Evolutionary conservation across 2,329 filamentous ascomycete genomes (phyloP), one percentile per base, ranked within the genome.

Genomic region (Colletotrichum orchidophilum): DNA sequence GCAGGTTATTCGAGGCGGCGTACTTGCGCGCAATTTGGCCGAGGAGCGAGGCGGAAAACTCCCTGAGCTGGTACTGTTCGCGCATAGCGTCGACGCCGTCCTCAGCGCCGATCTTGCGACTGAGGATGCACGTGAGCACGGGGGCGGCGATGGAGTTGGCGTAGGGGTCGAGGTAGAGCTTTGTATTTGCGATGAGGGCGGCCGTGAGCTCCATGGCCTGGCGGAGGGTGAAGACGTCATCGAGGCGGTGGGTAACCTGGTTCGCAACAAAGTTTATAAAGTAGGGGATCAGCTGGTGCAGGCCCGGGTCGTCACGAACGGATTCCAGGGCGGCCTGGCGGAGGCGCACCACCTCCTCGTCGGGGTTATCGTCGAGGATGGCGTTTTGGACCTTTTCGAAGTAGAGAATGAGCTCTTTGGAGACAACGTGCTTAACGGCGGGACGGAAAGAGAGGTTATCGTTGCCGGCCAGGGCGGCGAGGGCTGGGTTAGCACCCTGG

Each of bases 191-290:
- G 60, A 98, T 92, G 61, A 99, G 86, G 2, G 96, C 94, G 60
- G 93, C 90, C 1, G 94, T 92, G 71, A 98, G 90, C 77, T 95
- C 92, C 93, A 99, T 96, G 90, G 97, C 96, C 80, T 97, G 94
- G 24, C 91, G 92, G 26, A 99, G 87, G 5, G 95, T 90, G 79
- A 98, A 98, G 2, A 95, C 88, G 80, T 97, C 94, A 82, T 97
- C 95, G 74, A 97, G 88, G 75, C 92, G 93, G 80, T 99, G 96
- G 1, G 96, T 98, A 61, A 99, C 94, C 81, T 97, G 96, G 80
- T 98, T 96, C 24, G 95, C 92, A 77, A 98, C 93, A 81, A 97
- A 98, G 80, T 97, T 95, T 71, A 97, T 92, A 77, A 98, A 98
- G 83, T 99, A 99, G 0, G 96, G 96, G 31, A 97, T 91, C 11